Evolutionary conservation across 768 basidiomycete species (phyloP), one percentile per base, ranked within the genome.

Genomic region (Serendipita vermifera): DNA sequence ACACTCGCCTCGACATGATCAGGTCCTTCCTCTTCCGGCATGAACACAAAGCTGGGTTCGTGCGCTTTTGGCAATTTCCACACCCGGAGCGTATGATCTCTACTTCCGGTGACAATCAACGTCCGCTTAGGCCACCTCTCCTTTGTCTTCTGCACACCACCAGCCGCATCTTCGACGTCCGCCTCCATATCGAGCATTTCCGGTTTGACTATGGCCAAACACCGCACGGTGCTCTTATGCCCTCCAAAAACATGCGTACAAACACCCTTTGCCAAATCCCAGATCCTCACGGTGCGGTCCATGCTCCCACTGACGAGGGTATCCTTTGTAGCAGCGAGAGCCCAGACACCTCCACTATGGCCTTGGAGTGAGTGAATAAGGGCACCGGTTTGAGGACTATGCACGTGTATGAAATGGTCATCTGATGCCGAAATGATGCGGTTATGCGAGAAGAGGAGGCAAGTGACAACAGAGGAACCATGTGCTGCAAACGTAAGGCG

Each of bases 361-460:
- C 93, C 93, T 58, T 85, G 77, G 40, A 98, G 75, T 1, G 83
- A 78, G 38, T 78, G 80, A 3, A 84, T 68, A 20, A 87, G 76
- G 33, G 79, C 75, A 11, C 94, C 94, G 0, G 84, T 87, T 24
- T 76, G 67, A n/a, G 89, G 92, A 20, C 83, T 85, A 67, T 94
- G 96, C 41, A 98, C 82, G 64, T 93, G 88, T 64, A 97, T 96
- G 3, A 89, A 87, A 63, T 96, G 89, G 69, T 96, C 93, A 68
- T 98, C 94, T 0, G 91, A 93, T 9, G 94, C 93, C 9, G 89
- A 91, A 64, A 98, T 90, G 70, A 98, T 89, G 59, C 92, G 89
- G 29, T 87, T 86, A 59, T 82, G 81, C 53, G 93, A 96, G 72
- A 98, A 89, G 63, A 97, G 79, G 41, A 97, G 80, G 67, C 92